These are phyloP conservation scores for Apiospora koreana DNA, from an alignment of 2,329 filamentous ascomycete species.

Conservation along the genomic window DNA sequence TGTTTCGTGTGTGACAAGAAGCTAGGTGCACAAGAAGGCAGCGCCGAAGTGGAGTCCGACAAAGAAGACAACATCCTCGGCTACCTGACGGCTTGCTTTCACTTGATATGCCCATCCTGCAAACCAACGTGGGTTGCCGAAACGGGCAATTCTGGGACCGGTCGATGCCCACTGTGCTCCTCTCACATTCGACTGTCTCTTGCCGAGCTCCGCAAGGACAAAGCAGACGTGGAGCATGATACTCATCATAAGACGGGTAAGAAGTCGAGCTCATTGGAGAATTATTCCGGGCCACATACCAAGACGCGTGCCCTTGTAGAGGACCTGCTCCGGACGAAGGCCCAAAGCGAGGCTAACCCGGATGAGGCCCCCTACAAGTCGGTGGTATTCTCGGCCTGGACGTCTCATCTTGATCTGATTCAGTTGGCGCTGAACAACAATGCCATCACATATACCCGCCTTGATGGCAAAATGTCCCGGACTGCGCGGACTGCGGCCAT, in stretches of 20 bases:
- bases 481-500: slow-evolving; percentile 73
- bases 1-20: slow-evolving; percentile 72
- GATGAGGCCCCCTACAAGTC: slow-evolving; percentile 81
- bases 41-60: slow-evolving; percentile 60
- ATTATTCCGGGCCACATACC: slow-evolving; percentile 84
- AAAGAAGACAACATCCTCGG: slow-evolving; percentile 67
- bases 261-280: slow-evolving; percentile 56
- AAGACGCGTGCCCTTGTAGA: slow-evolving; percentile 83
- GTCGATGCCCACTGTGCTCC: slow-evolving; percentile 70
- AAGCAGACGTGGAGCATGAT: slow-evolving; percentile 58
- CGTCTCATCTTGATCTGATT: slow-evolving; percentile 89
- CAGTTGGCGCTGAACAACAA: slow-evolving; percentile 73
- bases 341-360: slow-evolving; percentile 61
- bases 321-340: slow-evolving; percentile 67
- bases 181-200: slow-evolving; percentile 63
- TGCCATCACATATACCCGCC: slow-evolving; percentile 71
- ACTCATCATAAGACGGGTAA: slow-evolving; percentile 45
- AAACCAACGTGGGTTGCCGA: slow-evolving; percentile 60
- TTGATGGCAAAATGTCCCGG: slow-evolving; percentile 88
- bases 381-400: slow-evolving; percentile 97
- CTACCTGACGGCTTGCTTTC: slow-evolving; percentile 84
- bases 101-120: slow-evolving; percentile 79
- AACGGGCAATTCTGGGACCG: slow-evolving; percentile 47
- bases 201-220: slow-evolving; percentile 67
- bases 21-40: slow-evolving; percentile 52